phyloP scores from a whole-genome alignment of 441 rosid species.

The Gossypium schwendimanii region DNA sequence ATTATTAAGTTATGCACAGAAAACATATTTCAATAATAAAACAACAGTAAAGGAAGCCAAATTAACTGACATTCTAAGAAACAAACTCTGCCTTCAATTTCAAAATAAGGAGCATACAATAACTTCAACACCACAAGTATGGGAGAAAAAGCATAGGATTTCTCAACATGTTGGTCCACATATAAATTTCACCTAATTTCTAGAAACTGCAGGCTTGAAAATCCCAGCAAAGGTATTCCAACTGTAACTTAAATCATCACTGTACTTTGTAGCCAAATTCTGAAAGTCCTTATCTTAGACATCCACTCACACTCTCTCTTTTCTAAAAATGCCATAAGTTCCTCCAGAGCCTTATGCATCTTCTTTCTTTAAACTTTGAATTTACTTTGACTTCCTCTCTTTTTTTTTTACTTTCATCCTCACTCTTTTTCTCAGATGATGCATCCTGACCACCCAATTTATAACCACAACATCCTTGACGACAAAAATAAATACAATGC shows the following conservation, averaged over 20 bases:
- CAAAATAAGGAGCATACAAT: conserved; percentile 1
- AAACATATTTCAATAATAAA: neutral
- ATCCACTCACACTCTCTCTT: neutral
- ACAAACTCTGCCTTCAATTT: neutral
- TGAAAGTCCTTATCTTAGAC: neutral
- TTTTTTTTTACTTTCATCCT: neutral
- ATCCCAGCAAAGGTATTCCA: neutral
- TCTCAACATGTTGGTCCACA: neutral
- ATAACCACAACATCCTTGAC: neutral
- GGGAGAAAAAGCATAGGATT: neutral
- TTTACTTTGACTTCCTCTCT: neutral
- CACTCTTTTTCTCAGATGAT: neutral
- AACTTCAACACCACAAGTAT: neutral
- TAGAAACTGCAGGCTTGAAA: neutral
- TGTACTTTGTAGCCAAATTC: neutral
- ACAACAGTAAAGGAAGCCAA: neutral
- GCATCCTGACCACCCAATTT: neutral
- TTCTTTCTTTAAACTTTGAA: neutral
- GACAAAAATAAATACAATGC: neutral
- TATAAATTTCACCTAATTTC: neutral
- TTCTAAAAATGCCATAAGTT: neutral
- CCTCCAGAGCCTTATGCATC: neutral
- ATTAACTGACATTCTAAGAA: neutral
- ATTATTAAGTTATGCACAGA: neutral
- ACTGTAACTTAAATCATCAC: neutral